Evolutionary conservation across 1,139 yeast species (phyloP).

Genomic region (Scheffersomyces lignicola): DNA sequence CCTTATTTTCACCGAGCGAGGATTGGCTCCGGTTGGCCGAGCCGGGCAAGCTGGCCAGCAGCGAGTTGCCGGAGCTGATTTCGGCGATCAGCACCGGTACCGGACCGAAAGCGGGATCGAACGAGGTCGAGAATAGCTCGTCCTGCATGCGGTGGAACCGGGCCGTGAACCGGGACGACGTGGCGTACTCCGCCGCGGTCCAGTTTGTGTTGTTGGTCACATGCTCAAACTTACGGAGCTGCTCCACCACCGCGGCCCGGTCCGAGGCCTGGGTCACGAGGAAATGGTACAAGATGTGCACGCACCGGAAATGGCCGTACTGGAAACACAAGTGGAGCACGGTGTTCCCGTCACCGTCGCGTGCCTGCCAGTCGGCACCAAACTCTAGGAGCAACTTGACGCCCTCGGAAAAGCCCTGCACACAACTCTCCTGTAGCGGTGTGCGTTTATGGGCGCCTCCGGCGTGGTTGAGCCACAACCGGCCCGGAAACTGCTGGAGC

Average conservation of each 20-base stretch:
- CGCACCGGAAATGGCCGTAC: conserved; percentile 66
- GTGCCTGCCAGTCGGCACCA: conserved; percentile 69
- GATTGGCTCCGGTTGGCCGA: conserved; percentile 12
- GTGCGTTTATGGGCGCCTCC: conserved; percentile 61
- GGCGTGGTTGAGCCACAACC: conserved; percentile 53
- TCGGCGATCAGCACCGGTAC: no score
- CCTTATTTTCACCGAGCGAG: conserved; percentile 23
- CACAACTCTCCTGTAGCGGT: conserved; percentile 73
- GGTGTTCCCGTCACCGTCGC: conserved; percentile 69
- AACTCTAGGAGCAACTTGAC: conserved; percentile 69
- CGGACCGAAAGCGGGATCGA: conserved; percentile 3
- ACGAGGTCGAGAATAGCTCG: conserved; percentile 12
- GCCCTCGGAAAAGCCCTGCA: conserved; percentile 68
- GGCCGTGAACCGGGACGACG: conserved; percentile 45
- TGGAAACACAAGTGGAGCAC: conserved; percentile 82
- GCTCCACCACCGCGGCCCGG: conserved; percentile 44
- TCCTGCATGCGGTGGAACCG: conserved; percentile 23
- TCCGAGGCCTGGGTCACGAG: conserved; percentile 17
- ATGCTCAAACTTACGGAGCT: conserved; percentile 27
- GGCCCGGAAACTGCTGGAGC: conserved; percentile 75
- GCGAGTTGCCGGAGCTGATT: conserved; percentile 4
- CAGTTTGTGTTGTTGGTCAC: conserved; percentile 62
- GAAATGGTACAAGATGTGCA: conserved; percentile 54
- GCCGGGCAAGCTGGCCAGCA: conserved; percentile 4
- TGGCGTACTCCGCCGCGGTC: conserved; percentile 63